A percentile compares a stretch with the other conserved stretches of the same genome.
These are phyloP conservation scores for Arthrobotrys iridis DNA, from an alignment of 2,329 filamentous ascomycete species.

Conservation along the genomic window DNA sequence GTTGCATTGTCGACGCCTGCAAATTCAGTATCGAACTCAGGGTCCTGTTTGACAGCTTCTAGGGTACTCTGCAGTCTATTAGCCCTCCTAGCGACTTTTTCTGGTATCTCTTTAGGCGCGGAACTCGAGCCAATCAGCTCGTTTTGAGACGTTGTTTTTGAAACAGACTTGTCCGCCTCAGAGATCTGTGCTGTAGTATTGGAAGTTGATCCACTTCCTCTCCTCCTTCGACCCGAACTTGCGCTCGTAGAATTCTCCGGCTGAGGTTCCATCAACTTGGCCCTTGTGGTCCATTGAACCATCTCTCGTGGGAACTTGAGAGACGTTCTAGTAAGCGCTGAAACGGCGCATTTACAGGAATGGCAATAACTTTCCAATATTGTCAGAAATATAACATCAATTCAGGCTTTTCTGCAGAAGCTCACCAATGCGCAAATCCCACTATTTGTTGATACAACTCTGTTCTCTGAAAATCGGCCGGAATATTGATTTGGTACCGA, in stretches of 20 bases:
- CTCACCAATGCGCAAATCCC: slow-evolving; percentile 48
- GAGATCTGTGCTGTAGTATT: neutral
- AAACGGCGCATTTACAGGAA: slow-evolving; percentile 37
- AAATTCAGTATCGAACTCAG: slow-evolving; percentile 25
- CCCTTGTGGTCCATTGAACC: slow-evolving; percentile 37
- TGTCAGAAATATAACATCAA: neutral
- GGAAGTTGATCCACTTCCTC: slow-evolving; percentile 5
- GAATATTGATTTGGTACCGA: slow-evolving; percentile 33
- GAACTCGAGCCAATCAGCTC: neutral
- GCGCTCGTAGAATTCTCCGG: neutral
- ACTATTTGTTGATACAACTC: slow-evolving; percentile 42
- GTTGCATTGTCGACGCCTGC: slow-evolving; percentile 12
- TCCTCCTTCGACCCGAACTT: slow-evolving; percentile 9
- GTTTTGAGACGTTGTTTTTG: neutral
- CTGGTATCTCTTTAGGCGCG: neutral
- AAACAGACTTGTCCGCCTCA: neutral
- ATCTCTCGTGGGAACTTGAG: slow-evolving; percentile 42
- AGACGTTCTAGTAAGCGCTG: slow-evolving; percentile 28
- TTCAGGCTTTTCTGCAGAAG: neutral
- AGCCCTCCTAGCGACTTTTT: neutral
- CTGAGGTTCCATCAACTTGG: slow-evolving; percentile 16
- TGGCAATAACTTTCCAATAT: slow-evolving; percentile 38
- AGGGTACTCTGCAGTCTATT: slow-evolving; percentile 18
- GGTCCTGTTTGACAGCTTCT: slow-evolving; percentile 40
- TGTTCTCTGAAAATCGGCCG: slow-evolving; percentile 36